phyloP scores from a whole-genome alignment of 2,329 filamentous ascomycete genomes.

The Lasiodiplodia sp. region DNA sequence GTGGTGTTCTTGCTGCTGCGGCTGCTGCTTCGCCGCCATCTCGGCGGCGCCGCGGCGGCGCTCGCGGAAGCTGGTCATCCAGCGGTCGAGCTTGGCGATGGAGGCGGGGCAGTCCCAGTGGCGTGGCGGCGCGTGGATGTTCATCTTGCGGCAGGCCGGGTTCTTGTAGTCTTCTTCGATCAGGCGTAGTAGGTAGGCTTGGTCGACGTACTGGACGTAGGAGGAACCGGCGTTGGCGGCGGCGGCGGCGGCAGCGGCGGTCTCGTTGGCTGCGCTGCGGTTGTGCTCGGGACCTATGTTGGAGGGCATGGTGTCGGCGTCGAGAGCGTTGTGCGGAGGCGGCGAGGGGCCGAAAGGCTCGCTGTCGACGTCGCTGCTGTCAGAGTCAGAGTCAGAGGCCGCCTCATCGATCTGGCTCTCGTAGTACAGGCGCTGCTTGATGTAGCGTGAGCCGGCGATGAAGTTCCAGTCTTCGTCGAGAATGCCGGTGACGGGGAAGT shows the following conservation, averaged over 20 bases:
- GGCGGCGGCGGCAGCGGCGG: not conserved
- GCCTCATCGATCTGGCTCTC: not conserved
- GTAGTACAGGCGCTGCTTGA: not conserved
- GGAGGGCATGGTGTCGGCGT: not conserved
- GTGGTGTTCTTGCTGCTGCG: not conserved
- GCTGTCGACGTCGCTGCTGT: not conserved
- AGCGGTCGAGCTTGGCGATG: not conserved
- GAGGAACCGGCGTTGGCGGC: too few species aligned
- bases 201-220: constrained; percentile 2
- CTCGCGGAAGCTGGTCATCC: not conserved
- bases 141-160: not conserved
- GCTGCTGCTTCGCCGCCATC: not conserved
- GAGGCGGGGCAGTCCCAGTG: not conserved
- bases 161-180: not conserved
- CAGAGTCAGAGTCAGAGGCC: not conserved
- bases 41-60: not conserved
- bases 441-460: not conserved
- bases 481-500: constrained; percentile 11
- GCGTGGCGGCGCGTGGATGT: constrained; percentile 2
- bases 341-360: not conserved
- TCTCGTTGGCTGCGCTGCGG: too few species aligned
- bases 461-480: not conserved
- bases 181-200: not conserved
- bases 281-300: not conserved
- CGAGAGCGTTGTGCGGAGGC: not conserved